These are phyloP conservation scores for Heliamphora exappendiculata DNA, from an alignment of 148 eudicot genomes.

Conservation along the genomic window DNA sequence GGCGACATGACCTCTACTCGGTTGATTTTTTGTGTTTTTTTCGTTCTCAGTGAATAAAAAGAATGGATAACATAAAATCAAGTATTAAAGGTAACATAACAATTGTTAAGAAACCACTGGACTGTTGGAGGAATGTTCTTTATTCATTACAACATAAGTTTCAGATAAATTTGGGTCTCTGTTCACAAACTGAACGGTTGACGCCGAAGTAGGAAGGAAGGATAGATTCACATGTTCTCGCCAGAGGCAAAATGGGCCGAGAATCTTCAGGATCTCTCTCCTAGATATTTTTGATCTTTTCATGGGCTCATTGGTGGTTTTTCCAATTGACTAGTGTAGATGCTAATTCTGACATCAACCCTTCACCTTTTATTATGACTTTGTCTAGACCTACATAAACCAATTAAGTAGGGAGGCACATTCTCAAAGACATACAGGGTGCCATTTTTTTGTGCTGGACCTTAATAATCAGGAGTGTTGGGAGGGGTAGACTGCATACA, in stretches of 20 bases:
- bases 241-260: neutral
- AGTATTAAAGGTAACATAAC: neutral
- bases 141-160: neutral
- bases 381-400: neutral
- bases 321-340: neutral
- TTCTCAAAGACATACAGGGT: neutral
- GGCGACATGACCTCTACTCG: neutral
- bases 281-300: neutral
- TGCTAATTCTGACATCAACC: neutral
- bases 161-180: neutral
- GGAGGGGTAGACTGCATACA: neutral
- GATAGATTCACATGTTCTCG: neutral
- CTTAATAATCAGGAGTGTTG: neutral
- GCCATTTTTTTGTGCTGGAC: neutral
- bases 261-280: neutral
- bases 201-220: neutral
- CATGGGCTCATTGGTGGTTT: neutral
- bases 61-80: neutral
- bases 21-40: neutral
- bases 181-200: neutral
- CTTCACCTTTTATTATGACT: neutral
- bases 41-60: neutral
- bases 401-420: neutral
- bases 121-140: neutral
- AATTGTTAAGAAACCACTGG: neutral